These are phyloP conservation scores for Moesziomyces sp. DNA, from an alignment of 1,284 basidiomycete genomes.

Conservation along the genomic window DNA sequence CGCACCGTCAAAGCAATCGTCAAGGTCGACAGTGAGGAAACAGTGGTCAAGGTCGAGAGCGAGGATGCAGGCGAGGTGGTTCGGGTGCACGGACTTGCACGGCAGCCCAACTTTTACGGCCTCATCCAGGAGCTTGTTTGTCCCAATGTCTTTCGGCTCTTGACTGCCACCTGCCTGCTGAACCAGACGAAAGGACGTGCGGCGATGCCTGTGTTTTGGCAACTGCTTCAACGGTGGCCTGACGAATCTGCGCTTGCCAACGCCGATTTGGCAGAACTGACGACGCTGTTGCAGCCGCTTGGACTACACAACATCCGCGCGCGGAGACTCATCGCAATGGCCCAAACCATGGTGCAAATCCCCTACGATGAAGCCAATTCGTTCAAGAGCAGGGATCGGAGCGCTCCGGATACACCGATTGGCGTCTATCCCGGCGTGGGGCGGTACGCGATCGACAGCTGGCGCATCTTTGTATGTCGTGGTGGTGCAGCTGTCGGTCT, in stretches of 20 bases:
- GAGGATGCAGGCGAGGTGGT: constrained; percentile 2
- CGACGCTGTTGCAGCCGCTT: constrained; percentile 28
- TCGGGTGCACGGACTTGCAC: constrained; percentile 27
- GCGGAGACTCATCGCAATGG: constrained; percentile 23
- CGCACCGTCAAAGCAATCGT: not conserved
- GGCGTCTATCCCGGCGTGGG: constrained; percentile 38
- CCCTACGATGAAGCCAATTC: constrained; percentile 25
- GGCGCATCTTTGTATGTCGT: constrained; percentile 36
- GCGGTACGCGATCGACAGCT: constrained; percentile 40
- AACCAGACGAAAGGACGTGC: constrained; percentile 42
- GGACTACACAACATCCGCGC: constrained; percentile 41
- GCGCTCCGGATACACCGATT: constrained; percentile 31
- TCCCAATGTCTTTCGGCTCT: constrained; percentile 39
- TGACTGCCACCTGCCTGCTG: constrained; percentile 42
- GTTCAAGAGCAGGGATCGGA: constrained; percentile 24
- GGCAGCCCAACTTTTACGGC: constrained; percentile 34
- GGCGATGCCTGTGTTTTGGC: constrained; percentile 43
- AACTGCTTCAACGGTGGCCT: constrained; percentile 28
- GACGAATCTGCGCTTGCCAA: constrained; percentile 20
- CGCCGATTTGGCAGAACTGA: constrained; percentile 25
- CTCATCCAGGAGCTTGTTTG: constrained; percentile 45
- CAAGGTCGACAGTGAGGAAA: not conserved
- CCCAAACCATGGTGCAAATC: constrained; percentile 27
- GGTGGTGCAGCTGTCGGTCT: constrained; percentile 25
- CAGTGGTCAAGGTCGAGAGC: not conserved